A percentile compares a stretch with the other conserved stretches of the same genome.
These are phyloP conservation scores for Flaveria ramosissima DNA, from an alignment of 129 eudicot genomes.

Conservation along the genomic window DNA sequence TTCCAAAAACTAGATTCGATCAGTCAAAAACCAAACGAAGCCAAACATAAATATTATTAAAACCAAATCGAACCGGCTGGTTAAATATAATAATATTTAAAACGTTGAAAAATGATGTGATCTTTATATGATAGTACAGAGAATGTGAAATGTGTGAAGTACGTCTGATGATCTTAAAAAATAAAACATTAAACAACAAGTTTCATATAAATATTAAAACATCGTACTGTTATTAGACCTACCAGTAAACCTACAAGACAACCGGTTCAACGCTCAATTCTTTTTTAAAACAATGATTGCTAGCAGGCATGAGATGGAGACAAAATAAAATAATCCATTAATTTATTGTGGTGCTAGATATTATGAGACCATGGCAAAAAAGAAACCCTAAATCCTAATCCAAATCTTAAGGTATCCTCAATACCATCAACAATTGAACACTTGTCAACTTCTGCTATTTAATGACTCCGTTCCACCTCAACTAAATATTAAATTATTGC, in stretches of 20 bases:
- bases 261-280: too few species aligned
- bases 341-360: slow-evolving; percentile 24
- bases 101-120: too few species aligned
- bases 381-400: slow-evolving; percentile 14
- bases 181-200: too few species aligned
- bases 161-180: too few species aligned
- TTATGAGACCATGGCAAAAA: slow-evolving; percentile 19
- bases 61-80: too few species aligned
- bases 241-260: too few species aligned
- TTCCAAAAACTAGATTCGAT: neutral
- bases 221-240: too few species aligned
- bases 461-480: slow-evolving; percentile 2
- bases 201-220: too few species aligned
- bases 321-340: neutral
- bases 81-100: too few species aligned
- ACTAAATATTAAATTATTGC: neutral
- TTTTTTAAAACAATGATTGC: neutral
- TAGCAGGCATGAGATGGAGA: slow-evolving; percentile 8
- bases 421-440: slow-evolving; percentile 7
- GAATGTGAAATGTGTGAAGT: too few species aligned
- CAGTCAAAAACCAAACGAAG: neutral
- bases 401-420: slow-evolving; percentile 8
- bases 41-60: neutral
- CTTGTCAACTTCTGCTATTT: slow-evolving; percentile 21
- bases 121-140: too few species aligned